Conservation (phyloP, 1,284 basidiomycete species). For the Golubevia sp. region DNA sequence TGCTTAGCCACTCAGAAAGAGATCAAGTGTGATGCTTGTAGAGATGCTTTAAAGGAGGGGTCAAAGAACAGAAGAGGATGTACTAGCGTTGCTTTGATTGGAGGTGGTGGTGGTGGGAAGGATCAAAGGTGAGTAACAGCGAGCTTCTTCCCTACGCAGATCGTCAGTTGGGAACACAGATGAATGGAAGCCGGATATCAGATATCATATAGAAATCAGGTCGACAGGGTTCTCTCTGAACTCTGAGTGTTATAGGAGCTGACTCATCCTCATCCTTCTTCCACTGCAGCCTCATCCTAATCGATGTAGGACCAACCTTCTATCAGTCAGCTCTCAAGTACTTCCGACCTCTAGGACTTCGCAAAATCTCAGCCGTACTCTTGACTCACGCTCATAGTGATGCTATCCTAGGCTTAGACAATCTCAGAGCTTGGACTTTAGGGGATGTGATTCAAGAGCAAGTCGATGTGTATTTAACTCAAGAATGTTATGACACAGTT, state of each 20-base stretch:
- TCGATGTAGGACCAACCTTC: constrained; percentile 57
- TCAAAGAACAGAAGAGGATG: constrained; percentile 48
- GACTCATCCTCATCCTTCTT: no score
- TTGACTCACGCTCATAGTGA: constrained; percentile 56
- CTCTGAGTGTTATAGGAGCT: no score
- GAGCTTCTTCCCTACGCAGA: no score
- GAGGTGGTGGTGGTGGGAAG: constrained; percentile 8
- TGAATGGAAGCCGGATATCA: no score
- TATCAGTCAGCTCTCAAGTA: constrained; percentile 32
- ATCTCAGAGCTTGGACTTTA: constrained; percentile 54
- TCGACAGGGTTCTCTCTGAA: no score
- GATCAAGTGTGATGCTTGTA: constrained; percentile 31
- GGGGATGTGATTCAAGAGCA: constrained; percentile 33
- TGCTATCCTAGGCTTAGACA: constrained; percentile 50
- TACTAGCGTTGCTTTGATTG: constrained; percentile 28
- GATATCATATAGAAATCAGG: no score
- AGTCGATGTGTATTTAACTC: constrained; percentile 49
- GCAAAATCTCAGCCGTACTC: constrained; percentile 41
- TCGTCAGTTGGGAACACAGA: no score
- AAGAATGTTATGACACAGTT: constrained; percentile 38
- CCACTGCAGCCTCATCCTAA: constrained; percentile 30
- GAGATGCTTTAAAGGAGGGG: constrained; percentile 33
- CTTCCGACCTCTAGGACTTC: constrained; percentile 31
- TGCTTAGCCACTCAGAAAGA: constrained; percentile 21
- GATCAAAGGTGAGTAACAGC: constrained; percentile 5